Conservation (phyloP, 371 early-diverging fungal genomes). For the Mucor plumbeus region DNA sequence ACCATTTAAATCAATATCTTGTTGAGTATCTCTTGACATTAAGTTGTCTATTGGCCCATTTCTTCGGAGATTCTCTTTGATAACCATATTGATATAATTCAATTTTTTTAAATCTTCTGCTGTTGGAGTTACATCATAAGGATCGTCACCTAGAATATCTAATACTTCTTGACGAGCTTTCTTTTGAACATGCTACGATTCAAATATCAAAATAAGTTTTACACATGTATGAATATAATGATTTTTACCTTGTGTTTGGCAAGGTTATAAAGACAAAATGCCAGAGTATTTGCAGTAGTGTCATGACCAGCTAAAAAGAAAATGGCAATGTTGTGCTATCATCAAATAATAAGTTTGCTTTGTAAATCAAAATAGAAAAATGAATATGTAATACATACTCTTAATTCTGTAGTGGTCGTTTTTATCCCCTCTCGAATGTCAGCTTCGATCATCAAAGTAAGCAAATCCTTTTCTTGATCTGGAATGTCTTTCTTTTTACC, state of each 20-base stretch:
- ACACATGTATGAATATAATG: slow-evolving; percentile 16
- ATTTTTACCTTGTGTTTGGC: slow-evolving; percentile 45
- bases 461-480: slow-evolving; percentile 55
- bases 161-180: slow-evolving; percentile 55
- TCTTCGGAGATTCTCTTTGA: slow-evolving; percentile 51
- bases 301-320: slow-evolving; percentile 47
- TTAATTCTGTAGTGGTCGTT: slow-evolving; percentile 26
- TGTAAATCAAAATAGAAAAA: background rate
- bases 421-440: slow-evolving; percentile 26
- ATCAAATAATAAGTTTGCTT: background rate
- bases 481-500: slow-evolving; percentile 2
- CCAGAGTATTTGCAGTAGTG: slow-evolving; percentile 53
- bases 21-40: slow-evolving; percentile 24
- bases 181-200: slow-evolving; percentile 45
- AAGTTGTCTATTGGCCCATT: slow-evolving; percentile 36
- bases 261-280: slow-evolving; percentile 44
- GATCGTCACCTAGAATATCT: slow-evolving; percentile 50
- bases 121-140: slow-evolving; percentile 45
- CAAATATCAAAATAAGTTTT: background rate
- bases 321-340: slow-evolving; percentile 21
- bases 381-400: slow-evolving; percentile 6
- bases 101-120: slow-evolving; percentile 49
- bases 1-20: slow-evolving; percentile 33
- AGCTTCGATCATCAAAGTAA: slow-evolving; percentile 45
- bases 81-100: slow-evolving; percentile 48